Evolutionary conservation across 2,329 filamentous ascomycete genomes (phyloP).

Genomic region (Aspergillus pseudotamarii): DNA sequence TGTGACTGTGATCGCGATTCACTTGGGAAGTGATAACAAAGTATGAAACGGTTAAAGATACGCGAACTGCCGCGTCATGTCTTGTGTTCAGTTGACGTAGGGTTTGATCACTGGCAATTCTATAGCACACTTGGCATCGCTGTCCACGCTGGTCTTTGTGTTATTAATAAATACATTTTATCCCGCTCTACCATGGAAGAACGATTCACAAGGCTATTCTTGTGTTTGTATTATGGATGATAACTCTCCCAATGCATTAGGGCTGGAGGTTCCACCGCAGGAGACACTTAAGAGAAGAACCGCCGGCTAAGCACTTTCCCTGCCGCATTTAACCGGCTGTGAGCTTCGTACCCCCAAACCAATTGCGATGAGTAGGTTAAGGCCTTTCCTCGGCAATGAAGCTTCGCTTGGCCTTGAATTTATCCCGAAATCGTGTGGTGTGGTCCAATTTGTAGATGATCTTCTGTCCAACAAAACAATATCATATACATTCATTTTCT

Average conservation of each 20-base stretch:
- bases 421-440: neutral
- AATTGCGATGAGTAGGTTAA: neutral
- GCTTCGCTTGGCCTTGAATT: neutral
- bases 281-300: neutral
- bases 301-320: slow-evolving; percentile 13
- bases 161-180: neutral
- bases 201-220: neutral
- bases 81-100: neutral
- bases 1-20: neutral
- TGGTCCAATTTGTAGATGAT: neutral
- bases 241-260: neutral
- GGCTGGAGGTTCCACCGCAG: neutral
- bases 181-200: neutral
- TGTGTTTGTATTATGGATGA: neutral
- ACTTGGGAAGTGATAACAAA: neutral
- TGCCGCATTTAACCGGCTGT: slow-evolving; percentile 2
- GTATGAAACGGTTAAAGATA: neutral
- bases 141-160: neutral
- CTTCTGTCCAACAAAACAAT: neutral
- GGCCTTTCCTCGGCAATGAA: neutral
- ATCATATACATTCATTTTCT: neutral
- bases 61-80: neutral
- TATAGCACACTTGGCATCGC: neutral
- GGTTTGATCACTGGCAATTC: too few relatives aligned
- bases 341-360: neutral